Conservation (phyloP, 2,329 filamentous ascomycete genomes). For the Trichoderma gracile region DNA sequence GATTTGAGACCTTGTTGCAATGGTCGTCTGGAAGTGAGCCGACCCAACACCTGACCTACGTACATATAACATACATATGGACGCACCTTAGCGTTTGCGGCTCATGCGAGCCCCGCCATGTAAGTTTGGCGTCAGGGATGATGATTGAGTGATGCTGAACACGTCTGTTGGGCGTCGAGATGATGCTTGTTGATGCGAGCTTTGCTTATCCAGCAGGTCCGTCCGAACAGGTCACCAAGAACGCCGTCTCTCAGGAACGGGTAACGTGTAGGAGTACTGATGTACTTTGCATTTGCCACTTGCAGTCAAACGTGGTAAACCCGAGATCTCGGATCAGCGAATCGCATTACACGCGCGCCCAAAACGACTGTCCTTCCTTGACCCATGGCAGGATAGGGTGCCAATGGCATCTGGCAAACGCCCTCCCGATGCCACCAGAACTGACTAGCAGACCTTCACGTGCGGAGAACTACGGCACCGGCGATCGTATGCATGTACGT, state of each 20-base stretch:
- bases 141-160: background rate
- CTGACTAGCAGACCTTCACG: background rate
- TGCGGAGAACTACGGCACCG: background rate
- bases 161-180: background rate
- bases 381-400: background rate
- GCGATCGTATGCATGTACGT: constrained; percentile 5
- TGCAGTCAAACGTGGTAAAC: background rate
- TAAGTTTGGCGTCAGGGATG: background rate
- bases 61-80: constrained; percentile 14
- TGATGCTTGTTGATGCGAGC: background rate
- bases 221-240: background rate
- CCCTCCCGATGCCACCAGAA: background rate
- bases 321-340: constrained; percentile 16
- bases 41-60: background rate
- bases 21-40: background rate
- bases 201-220: background rate
- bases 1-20: background rate
- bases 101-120: constrained; percentile 5
- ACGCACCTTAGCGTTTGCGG: background rate
- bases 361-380: background rate
- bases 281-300: no score
- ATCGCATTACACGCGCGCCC: background rate
- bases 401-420: constrained; percentile 9
- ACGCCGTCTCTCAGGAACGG: background rate
- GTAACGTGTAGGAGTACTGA: background rate